Conservation (phyloP, 352 stramenopile species). For the Phytophthora pinifolia region DNA sequence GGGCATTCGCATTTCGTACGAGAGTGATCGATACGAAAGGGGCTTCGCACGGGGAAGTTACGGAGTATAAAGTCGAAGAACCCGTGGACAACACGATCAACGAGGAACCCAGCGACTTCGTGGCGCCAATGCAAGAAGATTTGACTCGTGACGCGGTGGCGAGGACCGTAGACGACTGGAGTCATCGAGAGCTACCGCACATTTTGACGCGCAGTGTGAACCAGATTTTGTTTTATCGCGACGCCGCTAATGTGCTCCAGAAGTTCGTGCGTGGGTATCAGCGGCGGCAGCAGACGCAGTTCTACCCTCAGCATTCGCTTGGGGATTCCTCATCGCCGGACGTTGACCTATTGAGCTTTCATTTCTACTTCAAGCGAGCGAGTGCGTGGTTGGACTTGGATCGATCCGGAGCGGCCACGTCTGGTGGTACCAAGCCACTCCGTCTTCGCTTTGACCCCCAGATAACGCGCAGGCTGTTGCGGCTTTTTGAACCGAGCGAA, state of each 20-base stretch:
- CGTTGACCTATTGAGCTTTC: constrained; percentile 13
- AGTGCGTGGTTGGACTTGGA: constrained; percentile 43
- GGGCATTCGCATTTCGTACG: constrained; percentile 14
- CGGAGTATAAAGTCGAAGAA: neutral
- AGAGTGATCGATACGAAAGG: constrained; percentile 5
- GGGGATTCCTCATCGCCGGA: neutral
- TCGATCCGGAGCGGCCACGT: neutral
- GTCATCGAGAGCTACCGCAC: constrained; percentile 34
- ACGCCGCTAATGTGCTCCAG: constrained; percentile 34
- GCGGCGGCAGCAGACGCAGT: constrained; percentile 22
- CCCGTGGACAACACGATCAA: neutral
- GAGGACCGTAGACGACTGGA: constrained; percentile 35
- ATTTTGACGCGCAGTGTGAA: constrained; percentile 38
- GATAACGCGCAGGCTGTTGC: constrained; percentile 51
- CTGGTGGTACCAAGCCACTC: constrained; percentile 1
- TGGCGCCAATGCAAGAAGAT: constrained; percentile 4
- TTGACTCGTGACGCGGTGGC: constrained; percentile 14
- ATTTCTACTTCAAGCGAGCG: constrained; percentile 44
- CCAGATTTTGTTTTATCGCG: constrained; percentile 24
- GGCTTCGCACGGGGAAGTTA: constrained; percentile 8
- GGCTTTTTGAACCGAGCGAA: constrained; percentile 31
- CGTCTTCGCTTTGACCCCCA: constrained; percentile 41
- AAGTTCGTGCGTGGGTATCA: constrained; percentile 25
- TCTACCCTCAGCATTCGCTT: constrained; percentile 22
- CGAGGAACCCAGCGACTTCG: neutral